Base-by-base conservation (phyloP, 768 basidiomycete species). In the Hysterangium stoloniferum region DNA sequence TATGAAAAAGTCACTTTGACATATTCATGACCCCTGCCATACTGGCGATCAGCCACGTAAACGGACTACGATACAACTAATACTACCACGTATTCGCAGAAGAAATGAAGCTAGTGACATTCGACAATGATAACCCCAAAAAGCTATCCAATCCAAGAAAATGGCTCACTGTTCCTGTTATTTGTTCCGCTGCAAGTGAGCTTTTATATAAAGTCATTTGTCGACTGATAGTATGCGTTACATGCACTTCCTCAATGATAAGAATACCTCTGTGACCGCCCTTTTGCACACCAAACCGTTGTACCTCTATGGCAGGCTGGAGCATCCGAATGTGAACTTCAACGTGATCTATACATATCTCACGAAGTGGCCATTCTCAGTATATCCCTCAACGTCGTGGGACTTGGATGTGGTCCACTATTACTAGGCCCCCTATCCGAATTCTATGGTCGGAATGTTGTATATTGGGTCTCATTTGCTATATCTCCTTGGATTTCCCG, bases 401-500 rank as follows among this genome's bases (percentile, higher is more conserved):
- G 69, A 3, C 61, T 71, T n/a, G 66, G 69, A 9, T 37, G 54
- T 3, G 65, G 64, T 4, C 63, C 62, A n/a, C 52, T 64, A 24
- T 49, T 66, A n/a, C 62, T 76, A 5, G 68, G 62, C 0, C 68
- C 68, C 0, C 45, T 67, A 2, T 60, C 68, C 17, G 77, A 83
- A 56, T 72, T 85, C 15, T 77, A 80, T 58, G 86, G 88, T 2
- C 70, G 82, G 40, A 80, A 77, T 49, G 61, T 72, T 35, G 74
- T 88, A 11, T 87, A 90, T 60, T 68, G 72, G 11, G 56, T 72
- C 3, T 82, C 84, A 0, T 88, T 82, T 54, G 55, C 67, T 1
- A 55, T 78, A 4, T 81, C 58, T 76, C 1, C 73, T 84, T 49
- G 78, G 80, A 17, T 83, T 82, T 58, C 82, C 85, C 0, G 79